Evolutionary conservation across 1,284 basidiomycete genomes (phyloP).

Genomic region (Stereum hirsutum): DNA sequence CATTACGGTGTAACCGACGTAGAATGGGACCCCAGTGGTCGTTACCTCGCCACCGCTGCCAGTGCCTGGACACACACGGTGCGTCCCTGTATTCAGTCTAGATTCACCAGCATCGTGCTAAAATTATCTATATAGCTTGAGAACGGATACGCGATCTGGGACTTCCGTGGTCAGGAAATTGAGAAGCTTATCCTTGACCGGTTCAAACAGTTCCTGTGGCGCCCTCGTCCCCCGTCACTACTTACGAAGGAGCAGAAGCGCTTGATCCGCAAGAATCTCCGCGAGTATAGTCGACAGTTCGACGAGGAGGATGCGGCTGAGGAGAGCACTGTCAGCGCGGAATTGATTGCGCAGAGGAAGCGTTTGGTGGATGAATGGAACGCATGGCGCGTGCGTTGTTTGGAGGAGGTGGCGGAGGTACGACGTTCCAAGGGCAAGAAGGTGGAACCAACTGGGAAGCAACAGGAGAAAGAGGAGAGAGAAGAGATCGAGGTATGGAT

Average conservation of each 20-base stretch:
- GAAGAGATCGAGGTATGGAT: constrained; percentile 88
- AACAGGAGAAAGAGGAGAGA: constrained; percentile 54
- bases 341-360: constrained; percentile 86
- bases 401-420: constrained; percentile 50
- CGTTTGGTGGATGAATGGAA: constrained; percentile 99
- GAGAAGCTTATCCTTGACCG: constrained; percentile 85
- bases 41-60: constrained; percentile 90
- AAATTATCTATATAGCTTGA: constrained; percentile 60
- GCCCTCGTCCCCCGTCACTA: constrained; percentile 86
- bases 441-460: constrained; percentile 24
- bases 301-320: constrained; percentile 97
- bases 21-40: constrained; percentile 97
- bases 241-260: constrained; percentile 87
- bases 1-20: constrained; percentile 98
- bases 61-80: constrained; percentile 95
- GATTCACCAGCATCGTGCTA: constrained; percentile 8
- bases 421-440: constrained; percentile 25
- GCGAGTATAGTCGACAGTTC: constrained; percentile 87
- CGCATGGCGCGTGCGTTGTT: constrained; percentile 74
- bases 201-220: constrained; percentile 99
- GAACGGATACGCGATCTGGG: constrained; percentile 96
- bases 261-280: constrained; percentile 82
- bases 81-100: constrained; percentile 12
- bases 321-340: constrained; percentile 90
- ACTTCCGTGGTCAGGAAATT: constrained; percentile 93